Evolutionary conservation across 306 rosid genomes (phyloP), one percentile per base, ranked within the genome.

Genomic region (Trichosanthes cucumerina): DNA sequence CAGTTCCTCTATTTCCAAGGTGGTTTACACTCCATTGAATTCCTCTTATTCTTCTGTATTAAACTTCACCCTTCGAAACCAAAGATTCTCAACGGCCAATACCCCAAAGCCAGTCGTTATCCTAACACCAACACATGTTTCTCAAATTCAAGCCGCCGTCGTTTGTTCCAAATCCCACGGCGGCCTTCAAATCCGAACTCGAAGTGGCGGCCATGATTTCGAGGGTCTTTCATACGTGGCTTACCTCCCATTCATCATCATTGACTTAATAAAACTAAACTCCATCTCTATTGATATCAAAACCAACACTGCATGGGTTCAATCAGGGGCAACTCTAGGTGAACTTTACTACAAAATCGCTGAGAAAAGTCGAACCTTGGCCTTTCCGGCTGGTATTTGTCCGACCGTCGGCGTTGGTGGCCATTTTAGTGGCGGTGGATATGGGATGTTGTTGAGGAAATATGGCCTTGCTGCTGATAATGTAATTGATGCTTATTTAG

Each of bases 401-500:
- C 86, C 93, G 10, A 81, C 52, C 2, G 77, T 91, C 23, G 96
- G 96, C 0, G 68, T 87, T 14, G 94, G 96, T 1, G 96, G 97
- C 13, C 96, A 86, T 21, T 80, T 91, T 0, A 89, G 91, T 2
- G 97, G 98, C 6, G 97, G 97, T 4, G 97, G 90, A 4, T 91
- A 86, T 53, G 98, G 98, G 23, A 56, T 85, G 12, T 53, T 89
- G 86, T 78, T 89, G 87, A 85, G 98, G 78, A 88, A 88, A 77
- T 87, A 82, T 78, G 96, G 98, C 3, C 88, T 91, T 4, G 89
- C 86, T 0, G 91, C 81, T 2, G 98, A 93, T 44, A 91, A 89
- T 16, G 86, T 84, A 0, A 46, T 87, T 0, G 94, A 93, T 24
- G 98, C 98, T 4, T 19, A 3, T 34, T 58, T 93, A 0, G 87